A percentile compares a stretch with the other conserved stretches of the same genome.
Evolutionary conservation across 2,329 filamentous ascomycete species (phyloP).

Genomic region (Talaromyces pinophilus): DNA sequence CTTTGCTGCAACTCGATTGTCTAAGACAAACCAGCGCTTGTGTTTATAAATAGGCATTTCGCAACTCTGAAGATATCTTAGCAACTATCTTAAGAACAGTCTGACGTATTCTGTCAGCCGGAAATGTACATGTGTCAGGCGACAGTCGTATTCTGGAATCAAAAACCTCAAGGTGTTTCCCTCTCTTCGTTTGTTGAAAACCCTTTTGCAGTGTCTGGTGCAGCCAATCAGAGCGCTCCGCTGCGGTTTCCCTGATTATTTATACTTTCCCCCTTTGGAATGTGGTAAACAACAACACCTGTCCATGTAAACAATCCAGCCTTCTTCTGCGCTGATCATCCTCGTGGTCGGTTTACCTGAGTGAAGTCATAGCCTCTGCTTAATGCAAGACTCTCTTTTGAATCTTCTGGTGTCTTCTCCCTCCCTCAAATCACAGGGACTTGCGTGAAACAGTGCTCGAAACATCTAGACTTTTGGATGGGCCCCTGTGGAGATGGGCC

Average conservation of each 20-base stretch:
- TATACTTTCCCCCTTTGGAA: conserved; percentile 16
- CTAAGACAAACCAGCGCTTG: conserved; percentile 12
- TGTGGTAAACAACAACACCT: neutral
- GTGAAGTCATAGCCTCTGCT: neutral
- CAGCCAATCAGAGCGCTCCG: conserved; percentile 2
- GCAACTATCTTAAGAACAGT: neutral
- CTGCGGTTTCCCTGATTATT: neutral
- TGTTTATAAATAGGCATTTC: conserved; percentile 7
- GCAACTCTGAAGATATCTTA: neutral
- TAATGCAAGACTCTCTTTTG: neutral
- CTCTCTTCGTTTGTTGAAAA: neutral
- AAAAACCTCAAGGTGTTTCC: neutral
- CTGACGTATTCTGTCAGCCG: conserved; percentile 1
- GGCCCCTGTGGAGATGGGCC: conserved; percentile 18
- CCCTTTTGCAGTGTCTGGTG: neutral
- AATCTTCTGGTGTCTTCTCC: neutral
- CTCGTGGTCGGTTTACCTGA: neutral
- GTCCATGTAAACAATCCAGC: neutral
- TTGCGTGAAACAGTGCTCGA: neutral
- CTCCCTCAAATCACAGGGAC: neutral
- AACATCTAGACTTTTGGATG: conserved; percentile 16
- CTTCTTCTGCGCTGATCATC: neutral
- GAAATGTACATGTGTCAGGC: neutral
- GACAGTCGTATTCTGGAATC: neutral
- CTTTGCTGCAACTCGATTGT: conserved; percentile 3